These are phyloP conservation scores for Acacia acuminata DNA, from an alignment of 306 rosid species.

Conservation along the genomic window DNA sequence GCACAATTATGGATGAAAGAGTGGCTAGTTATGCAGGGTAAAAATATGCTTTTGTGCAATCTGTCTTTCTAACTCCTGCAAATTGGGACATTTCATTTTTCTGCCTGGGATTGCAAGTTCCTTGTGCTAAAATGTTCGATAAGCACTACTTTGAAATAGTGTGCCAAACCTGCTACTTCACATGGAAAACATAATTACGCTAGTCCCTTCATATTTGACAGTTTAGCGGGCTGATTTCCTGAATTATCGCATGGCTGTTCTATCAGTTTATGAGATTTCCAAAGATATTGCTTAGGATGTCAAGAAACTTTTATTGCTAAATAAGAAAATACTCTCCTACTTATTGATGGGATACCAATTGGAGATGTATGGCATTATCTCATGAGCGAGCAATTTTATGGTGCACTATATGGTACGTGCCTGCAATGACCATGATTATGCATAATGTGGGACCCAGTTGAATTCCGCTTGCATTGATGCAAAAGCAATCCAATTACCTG, in stretches of 20 bases:
- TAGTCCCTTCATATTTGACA: neutral
- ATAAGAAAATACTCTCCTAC: conserved; percentile 12
- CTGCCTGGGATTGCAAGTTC: neutral
- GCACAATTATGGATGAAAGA: neutral
- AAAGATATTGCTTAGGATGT: neutral
- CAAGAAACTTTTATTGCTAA: conserved; percentile 6
- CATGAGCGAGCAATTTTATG: neutral
- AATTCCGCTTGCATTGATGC: neutral
- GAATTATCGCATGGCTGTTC: neutral
- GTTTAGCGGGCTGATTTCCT: neutral
- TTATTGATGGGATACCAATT: neutral
- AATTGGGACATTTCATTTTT: conserved; percentile 14
- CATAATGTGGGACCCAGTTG: neutral
- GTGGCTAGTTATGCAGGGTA: conserved; percentile 8
- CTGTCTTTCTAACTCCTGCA: neutral
- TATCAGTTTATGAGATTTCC: neutral
- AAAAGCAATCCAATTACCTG: neutral
- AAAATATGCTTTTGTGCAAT: neutral
- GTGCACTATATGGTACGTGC: neutral
- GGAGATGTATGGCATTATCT: conserved; percentile 19
- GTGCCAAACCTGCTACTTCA: neutral
- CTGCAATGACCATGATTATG: neutral
- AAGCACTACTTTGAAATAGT: neutral
- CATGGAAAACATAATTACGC: neutral
- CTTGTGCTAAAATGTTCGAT: neutral